A percentile compares a stretch with the other conserved stretches of the same genome.
Evolutionary conservation across 2,329 filamentous ascomycete genomes (phyloP).

Genomic region (Thielaviopsis euricoi): DNA sequence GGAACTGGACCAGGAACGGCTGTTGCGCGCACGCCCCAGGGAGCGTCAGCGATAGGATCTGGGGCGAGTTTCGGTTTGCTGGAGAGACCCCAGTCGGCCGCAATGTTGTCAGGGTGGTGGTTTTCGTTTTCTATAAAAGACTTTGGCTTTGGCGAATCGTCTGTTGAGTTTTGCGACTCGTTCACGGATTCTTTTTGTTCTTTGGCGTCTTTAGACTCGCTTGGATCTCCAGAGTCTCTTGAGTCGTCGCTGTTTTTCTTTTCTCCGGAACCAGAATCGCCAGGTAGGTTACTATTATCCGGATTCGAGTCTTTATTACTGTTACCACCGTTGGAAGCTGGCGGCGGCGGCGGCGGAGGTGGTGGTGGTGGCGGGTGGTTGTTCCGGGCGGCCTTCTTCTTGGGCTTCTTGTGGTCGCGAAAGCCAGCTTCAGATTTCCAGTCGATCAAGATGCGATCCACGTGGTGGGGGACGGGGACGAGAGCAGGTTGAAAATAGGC

Average conservation of each 20-base stretch:
- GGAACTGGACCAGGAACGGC: no score
- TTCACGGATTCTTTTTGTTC: neutral
- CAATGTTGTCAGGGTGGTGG: no score
- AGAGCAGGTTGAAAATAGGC: neutral
- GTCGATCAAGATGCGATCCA: slow-evolving; percentile 15
- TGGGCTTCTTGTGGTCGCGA: slow-evolving; percentile 14
- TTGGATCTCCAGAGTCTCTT: neutral
- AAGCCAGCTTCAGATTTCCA: slow-evolving; percentile 13
- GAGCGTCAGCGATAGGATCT: no score
- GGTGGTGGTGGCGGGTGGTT: neutral
- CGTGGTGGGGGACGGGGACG: neutral
- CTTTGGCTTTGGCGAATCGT: neutral
- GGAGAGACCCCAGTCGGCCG: no score
- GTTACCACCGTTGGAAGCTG: neutral
- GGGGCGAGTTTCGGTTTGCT: no score
- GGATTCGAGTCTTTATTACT: neutral
- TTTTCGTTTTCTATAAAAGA: no score
- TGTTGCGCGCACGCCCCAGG: no score
- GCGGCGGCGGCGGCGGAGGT: neutral
- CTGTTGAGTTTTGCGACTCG: neutral
- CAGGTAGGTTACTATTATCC: neutral
- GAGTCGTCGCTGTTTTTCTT: slow-evolving; percentile 10
- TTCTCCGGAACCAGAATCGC: slow-evolving; percentile 6
- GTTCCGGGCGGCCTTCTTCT: slow-evolving; percentile 9
- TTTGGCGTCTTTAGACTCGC: neutral